A percentile compares a stretch with the other conserved stretches of the same genome.
phyloP scores from a whole-genome alignment of 176 grass and related monocot genomes.

The Oryza punctata region DNA sequence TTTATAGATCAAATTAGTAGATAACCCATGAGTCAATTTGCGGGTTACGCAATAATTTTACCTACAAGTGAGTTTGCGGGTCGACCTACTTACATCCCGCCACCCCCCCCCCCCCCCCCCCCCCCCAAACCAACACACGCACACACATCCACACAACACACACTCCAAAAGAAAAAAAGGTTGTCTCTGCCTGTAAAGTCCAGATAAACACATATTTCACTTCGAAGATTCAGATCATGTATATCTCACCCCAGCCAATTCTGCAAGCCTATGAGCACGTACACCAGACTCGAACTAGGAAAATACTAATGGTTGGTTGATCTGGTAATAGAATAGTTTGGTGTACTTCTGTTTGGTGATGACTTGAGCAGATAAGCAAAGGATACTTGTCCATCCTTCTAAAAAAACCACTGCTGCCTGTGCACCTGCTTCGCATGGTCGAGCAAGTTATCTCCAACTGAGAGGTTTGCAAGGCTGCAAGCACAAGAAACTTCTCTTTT shows the following conservation, averaged over 20 bases:
- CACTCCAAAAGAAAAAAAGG: background rate
- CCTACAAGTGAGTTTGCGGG: too few relatives aligned
- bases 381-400: slow-evolving; percentile 30
- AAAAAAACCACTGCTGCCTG: slow-evolving; percentile 25
- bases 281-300: slow-evolving; percentile 15
- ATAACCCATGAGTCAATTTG: too few relatives aligned
- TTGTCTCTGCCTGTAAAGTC: background rate
- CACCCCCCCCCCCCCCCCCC: too few relatives aligned
- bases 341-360: slow-evolving; percentile 31
- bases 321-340: slow-evolving; percentile 10
- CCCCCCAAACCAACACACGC: too few relatives aligned
- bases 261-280: background rate
- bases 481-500: slow-evolving; percentile 28
- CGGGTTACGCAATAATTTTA: too few relatives aligned
- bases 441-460: slow-evolving; percentile 40
- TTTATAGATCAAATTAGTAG: too few relatives aligned
- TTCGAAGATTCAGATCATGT: background rate
- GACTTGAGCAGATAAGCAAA: slow-evolving; percentile 44
- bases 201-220: background rate
- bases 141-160: too few relatives aligned
- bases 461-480: slow-evolving; percentile 15
- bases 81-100: too few relatives aligned
- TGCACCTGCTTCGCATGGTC: slow-evolving; percentile 27
- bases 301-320: slow-evolving; percentile 7
- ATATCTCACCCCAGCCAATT: background rate